Percentiles rank a stretch among this genome's conserved stretches.
Evolutionary conservation across 2,329 filamentous ascomycete genomes (phyloP).

Genomic region (Beauveria sp.): DNA sequence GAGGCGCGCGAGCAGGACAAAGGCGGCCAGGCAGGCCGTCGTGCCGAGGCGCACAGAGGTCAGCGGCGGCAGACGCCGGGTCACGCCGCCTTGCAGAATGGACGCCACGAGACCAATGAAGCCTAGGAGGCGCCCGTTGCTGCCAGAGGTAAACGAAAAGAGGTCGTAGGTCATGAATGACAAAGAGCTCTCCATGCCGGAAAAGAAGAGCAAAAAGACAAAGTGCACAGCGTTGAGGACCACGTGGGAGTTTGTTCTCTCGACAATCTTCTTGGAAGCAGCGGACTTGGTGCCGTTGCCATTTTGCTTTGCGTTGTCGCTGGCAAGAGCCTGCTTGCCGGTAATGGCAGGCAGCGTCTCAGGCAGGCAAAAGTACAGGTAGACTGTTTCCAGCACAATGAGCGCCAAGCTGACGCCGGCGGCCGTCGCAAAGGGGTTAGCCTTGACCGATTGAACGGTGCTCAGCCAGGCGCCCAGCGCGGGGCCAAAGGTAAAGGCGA

Average conservation of each 20-base stretch:
- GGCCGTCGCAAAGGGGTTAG: slow-evolving; percentile 89
- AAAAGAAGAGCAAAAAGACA: slow-evolving; percentile 91
- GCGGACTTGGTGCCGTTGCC: slow-evolving; percentile 17
- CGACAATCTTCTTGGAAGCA: slow-evolving; percentile 17
- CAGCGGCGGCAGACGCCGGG: slow-evolving; percentile 74
- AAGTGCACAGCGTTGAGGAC: slow-evolving; percentile 83
- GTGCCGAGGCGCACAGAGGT: slow-evolving; percentile 74
- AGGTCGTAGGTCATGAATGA: slow-evolving; percentile 97
- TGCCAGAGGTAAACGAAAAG: slow-evolving; percentile 70
- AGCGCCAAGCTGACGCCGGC: slow-evolving; percentile 80
- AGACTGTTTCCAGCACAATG: slow-evolving; percentile 79
- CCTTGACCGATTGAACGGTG: slow-evolving; percentile 66
- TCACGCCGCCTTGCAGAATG: slow-evolving; percentile 87
- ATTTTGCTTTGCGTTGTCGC: slow-evolving; percentile 15
- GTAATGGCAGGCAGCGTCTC: slow-evolving; percentile 69
- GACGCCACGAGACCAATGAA: slow-evolving; percentile 88
- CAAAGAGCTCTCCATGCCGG: slow-evolving; percentile 94
- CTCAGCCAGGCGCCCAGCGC: slow-evolving; percentile 83
- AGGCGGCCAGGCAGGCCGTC: slow-evolving; percentile 67
- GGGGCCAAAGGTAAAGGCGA: slow-evolving; percentile 94
- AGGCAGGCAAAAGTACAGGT: slow-evolving; percentile 76
- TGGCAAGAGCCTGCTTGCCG: slow-evolving; percentile 17
- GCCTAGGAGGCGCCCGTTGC: slow-evolving; percentile 80
- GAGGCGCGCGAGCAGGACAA: slow-evolving; percentile 68
- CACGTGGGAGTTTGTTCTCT: slow-evolving; percentile 72